These are phyloP conservation scores for Claviceps lovelessii DNA, from an alignment of 2,329 filamentous ascomycete genomes.

Conservation along the genomic window DNA sequence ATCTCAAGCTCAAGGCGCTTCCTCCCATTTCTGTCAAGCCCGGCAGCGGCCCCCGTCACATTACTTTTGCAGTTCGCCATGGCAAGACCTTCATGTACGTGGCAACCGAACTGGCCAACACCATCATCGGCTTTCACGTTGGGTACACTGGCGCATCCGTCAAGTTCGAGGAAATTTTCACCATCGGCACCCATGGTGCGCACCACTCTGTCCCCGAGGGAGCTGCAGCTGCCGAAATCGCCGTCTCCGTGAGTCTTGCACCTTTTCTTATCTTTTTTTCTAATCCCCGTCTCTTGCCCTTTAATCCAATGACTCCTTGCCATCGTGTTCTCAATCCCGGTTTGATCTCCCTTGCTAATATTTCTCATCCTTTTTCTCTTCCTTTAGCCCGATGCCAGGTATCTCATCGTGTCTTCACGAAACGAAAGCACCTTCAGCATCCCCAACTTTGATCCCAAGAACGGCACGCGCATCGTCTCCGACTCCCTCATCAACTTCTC, in stretches of 20 bases:
- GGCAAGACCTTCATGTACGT: slow-evolving; percentile 42
- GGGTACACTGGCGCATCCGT: slow-evolving; percentile 32
- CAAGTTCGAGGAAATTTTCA: slow-evolving; percentile 31
- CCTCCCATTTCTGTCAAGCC: slow-evolving; percentile 27
- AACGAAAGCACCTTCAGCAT: slow-evolving; percentile 41
- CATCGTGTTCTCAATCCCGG: too few species aligned
- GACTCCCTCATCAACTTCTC: slow-evolving; percentile 52
- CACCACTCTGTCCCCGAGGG: slow-evolving; percentile 24
- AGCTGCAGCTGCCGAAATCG: slow-evolving; percentile 40
- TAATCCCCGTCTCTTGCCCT: slow-evolving; percentile 11
- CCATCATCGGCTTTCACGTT: slow-evolving; percentile 41
- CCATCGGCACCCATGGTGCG: slow-evolving; percentile 33
- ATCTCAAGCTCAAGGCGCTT: slow-evolving; percentile 25
- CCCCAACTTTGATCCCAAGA: slow-evolving; percentile 27
- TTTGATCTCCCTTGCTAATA: too few species aligned
- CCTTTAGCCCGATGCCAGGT: slow-evolving; percentile 41
- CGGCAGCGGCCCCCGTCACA: slow-evolving; percentile 52
- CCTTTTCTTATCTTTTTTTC: background rate
- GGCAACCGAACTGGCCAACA: slow-evolving; percentile 45
- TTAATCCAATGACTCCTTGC: too few species aligned
- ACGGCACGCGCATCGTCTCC: slow-evolving; percentile 34
- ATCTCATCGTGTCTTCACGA: slow-evolving; percentile 54
- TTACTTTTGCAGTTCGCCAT: slow-evolving; percentile 36
- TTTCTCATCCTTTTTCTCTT: background rate
- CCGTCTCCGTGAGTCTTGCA: slow-evolving; percentile 36